Percentiles rank a stretch among this genome's conserved stretches.
These are phyloP conservation scores for Penicillium sp. DNA, from an alignment of 2,329 filamentous ascomycete genomes.

Conservation along the genomic window DNA sequence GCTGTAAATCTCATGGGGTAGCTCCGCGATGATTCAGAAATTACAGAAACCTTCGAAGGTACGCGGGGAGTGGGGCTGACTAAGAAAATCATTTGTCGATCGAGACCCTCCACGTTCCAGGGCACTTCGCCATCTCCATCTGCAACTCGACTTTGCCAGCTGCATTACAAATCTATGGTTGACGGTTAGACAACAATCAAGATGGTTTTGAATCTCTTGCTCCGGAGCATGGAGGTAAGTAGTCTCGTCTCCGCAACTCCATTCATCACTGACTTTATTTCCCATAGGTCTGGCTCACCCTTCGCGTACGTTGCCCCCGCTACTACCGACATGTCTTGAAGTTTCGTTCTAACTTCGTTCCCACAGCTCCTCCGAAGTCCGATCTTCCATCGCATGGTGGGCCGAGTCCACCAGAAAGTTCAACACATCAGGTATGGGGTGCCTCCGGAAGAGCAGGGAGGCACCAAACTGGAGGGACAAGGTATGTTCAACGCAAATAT, in stretches of 20 bases:
- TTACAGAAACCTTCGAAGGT: not conserved
- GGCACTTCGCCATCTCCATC: not conserved
- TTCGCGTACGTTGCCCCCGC: constrained; percentile 33
- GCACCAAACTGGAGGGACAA: constrained; percentile 41
- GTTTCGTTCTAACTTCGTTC: constrained; percentile 10
- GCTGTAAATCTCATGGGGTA: not conserved
- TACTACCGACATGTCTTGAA: not conserved
- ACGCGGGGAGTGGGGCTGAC: constrained; percentile 2
- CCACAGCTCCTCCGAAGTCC: constrained; percentile 45
- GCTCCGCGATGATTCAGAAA: not conserved
- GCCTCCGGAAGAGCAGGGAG: constrained; percentile 45
- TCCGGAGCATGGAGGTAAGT: constrained; percentile 39
- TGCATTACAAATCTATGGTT: not conserved
- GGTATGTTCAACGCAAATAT: constrained; percentile 21
- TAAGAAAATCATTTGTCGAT: not conserved
- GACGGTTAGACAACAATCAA: constrained; percentile 4
- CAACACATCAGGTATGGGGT: constrained; percentile 44
- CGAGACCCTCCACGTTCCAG: not conserved
- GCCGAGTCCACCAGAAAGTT: constrained; percentile 43
- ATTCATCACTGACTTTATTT: constrained; percentile 16
- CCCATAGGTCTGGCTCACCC: constrained; percentile 38
- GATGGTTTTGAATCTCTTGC: constrained; percentile 32
- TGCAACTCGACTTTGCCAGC: not conserved
- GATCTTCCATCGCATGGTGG: constrained; percentile 45
- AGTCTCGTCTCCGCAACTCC: not conserved